Evolutionary conservation across 495 filamentous ascomycete genomes (phyloP).

Genomic region (Oidiodendron maius): DNA sequence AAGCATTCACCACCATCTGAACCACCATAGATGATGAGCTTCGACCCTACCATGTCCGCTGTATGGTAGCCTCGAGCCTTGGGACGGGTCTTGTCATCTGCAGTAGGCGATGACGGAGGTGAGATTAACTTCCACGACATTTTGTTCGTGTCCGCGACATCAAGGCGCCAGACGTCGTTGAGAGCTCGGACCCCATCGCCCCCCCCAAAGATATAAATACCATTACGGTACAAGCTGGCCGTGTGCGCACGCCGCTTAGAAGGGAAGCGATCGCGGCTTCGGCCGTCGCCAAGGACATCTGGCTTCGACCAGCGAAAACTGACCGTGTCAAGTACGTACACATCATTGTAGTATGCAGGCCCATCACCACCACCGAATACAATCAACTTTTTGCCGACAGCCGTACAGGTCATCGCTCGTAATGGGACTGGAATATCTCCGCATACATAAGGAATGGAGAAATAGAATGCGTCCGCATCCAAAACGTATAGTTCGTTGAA

Average conservation of each 20-base stretch:
- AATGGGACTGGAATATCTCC: slow-evolving; percentile 56
- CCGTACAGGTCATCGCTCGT: slow-evolving; percentile 61
- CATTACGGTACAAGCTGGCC: slow-evolving; percentile 59
- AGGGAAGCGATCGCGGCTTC: slow-evolving; percentile 27
- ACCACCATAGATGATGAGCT: slow-evolving; percentile 62
- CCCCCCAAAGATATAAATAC: slow-evolving; percentile 62
- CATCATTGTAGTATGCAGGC: slow-evolving; percentile 62
- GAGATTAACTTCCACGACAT: slow-evolving; percentile 59
- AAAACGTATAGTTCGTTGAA: slow-evolving; percentile 62
- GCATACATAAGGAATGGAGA: slow-evolving; percentile 50
- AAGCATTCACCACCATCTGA: slow-evolving; percentile 63
- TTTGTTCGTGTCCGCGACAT: slow-evolving; percentile 55
- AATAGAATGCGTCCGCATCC: slow-evolving; percentile 60
- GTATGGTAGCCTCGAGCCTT: slow-evolving; percentile 62
- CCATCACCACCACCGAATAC: slow-evolving; percentile 63
- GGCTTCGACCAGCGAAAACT: slow-evolving; percentile 55
- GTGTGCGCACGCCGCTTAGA: slow-evolving; percentile 56
- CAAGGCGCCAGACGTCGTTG: slow-evolving; percentile 62
- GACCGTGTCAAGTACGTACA: slow-evolving; percentile 61
- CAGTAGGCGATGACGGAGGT: slow-evolving; percentile 23
- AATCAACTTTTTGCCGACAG: slow-evolving; percentile 59
- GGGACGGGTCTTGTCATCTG: slow-evolving; percentile 32
- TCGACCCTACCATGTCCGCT: slow-evolving; percentile 62
- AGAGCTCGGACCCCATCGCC: slow-evolving; percentile 59
- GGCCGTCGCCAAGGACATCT: slow-evolving; percentile 41